Evolutionary conservation across 208 protist species (phyloP).

Genomic region (Acanthamoeba pearcei): DNA sequence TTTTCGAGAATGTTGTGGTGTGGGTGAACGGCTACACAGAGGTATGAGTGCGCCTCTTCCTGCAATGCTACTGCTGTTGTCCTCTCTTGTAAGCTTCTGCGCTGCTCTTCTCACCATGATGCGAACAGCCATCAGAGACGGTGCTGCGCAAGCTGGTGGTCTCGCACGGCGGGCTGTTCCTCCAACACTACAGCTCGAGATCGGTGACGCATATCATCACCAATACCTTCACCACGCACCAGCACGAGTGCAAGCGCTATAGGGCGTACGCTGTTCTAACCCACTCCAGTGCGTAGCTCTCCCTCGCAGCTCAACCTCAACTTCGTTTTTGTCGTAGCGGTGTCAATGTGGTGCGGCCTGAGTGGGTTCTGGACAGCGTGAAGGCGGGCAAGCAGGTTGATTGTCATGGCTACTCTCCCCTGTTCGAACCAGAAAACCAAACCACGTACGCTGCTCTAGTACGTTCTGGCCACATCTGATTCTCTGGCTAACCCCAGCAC

Average conservation of each 20-base stretch:
- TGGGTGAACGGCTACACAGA: constrained; percentile 72
- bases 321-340: neutral
- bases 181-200: constrained; percentile 49
- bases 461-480: neutral
- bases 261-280: neutral
- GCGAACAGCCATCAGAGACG: constrained; percentile 24
- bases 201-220: constrained; percentile 69
- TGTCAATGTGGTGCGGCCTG: constrained; percentile 49
- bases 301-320: neutral
- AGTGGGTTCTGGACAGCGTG: constrained; percentile 61
- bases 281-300: neutral
- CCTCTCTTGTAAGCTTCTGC: neutral
- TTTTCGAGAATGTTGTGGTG: constrained; percentile 35
- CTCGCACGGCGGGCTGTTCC: neutral
- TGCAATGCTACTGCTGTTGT: neutral
- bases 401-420: constrained; percentile 16
- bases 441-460: neutral
- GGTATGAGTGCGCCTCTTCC: neutral
- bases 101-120: neutral
- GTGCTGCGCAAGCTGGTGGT: constrained; percentile 32
- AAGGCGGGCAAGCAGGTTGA: constrained; percentile 29
- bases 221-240: constrained; percentile 14
- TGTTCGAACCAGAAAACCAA: neutral
- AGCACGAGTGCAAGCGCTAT: constrained; percentile 50
- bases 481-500: neutral